Evolutionary conservation across 768 basidiomycete genomes (phyloP), one percentile per base, ranked within the genome.

Genomic region (Leucosporidium scottii): DNA sequence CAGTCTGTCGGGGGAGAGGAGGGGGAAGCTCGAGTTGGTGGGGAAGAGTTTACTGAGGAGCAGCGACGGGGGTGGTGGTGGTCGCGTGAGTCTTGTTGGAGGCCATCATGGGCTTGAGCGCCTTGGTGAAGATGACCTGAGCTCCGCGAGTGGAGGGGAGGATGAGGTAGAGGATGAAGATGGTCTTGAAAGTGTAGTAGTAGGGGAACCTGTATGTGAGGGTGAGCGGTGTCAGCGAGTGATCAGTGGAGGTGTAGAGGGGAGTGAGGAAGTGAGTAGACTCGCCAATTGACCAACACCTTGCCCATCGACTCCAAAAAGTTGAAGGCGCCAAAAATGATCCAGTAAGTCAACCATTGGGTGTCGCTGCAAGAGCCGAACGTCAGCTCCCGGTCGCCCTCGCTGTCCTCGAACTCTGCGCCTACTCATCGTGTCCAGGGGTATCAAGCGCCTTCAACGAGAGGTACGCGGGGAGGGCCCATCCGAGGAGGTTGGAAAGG

Each of bases 281-380:
- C n/a, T n/a, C n/a, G n/a, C n/a, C n/a, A n/a, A n/a, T n/a, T 91
- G 72, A 97, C 86, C 68, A 96, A 84, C 68, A 89, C 67, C 61
- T 88, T 85, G 71, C 90, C 82, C 74, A 94, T 83, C 76, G 85
- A 87, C 81, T 97, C 94, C 68, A 90, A 75, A 80, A 96, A 90
- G 82, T 88, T 94, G 84, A 96, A 87, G 79, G 67, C 87, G 63
- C 91, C 92, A 74, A 96, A 93, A 62, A 94, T 84, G 76, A 90
- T 84, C 94, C 94, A 98, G 83, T 98, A 98, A 3, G 93, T 94
- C 76, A 97, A 83, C 93, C 93, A 97, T 80, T 96, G 93, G 75
- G 88, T 82, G 79, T 94, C 90, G 73, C 94, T 91, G 73, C 87
- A 70, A 36, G 10, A 27, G 27, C 39, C 53, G n/a, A n/a, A n/a